phyloP scores from a whole-genome alignment of 2,329 filamentous ascomycete species.

The Monilinia vaccinii-corymbosi region DNA sequence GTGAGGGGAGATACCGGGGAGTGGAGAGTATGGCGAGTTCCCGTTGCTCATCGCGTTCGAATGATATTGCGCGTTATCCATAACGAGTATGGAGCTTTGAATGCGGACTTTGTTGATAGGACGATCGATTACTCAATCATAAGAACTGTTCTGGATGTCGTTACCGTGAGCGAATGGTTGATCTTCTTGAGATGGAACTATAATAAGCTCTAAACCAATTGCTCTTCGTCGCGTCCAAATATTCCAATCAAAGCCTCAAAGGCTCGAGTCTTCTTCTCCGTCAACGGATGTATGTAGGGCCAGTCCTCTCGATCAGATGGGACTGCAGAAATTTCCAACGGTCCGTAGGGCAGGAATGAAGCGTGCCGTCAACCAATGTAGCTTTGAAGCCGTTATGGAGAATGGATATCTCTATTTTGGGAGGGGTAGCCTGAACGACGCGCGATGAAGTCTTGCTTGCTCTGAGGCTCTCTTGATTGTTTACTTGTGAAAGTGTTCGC shows the following conservation, averaged over 20 bases:
- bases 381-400: slow-evolving; percentile 1
- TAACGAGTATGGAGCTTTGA: slow-evolving; percentile 10
- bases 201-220: slow-evolving; percentile 1
- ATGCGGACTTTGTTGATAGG: not conserved
- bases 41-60: slow-evolving; percentile 24
- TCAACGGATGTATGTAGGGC: not conserved
- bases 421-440: slow-evolving; percentile 5
- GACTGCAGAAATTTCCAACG: not conserved
- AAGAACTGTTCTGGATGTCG: not conserved
- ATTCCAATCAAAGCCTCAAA: not conserved
- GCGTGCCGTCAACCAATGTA: not conserved
- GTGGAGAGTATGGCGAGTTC: slow-evolving; percentile 24
- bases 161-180: not conserved
- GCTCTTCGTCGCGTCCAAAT: not conserved
- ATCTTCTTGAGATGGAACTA: not conserved
- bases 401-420: not conserved
- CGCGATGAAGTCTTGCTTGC: not conserved
- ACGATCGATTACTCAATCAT: slow-evolving; percentile 4
- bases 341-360: not conserved
- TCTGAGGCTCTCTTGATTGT: slow-evolving; percentile 10
- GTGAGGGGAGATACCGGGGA: slow-evolving; percentile 29
- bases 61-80: slow-evolving; percentile 27
- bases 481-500: slow-evolving; percentile 7
- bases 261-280: not conserved
- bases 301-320: not conserved